Evolutionary conservation across 2,329 filamentous ascomycete species (phyloP), one percentile per base, ranked within the genome.

Genomic region (Aspergillus persii): DNA sequence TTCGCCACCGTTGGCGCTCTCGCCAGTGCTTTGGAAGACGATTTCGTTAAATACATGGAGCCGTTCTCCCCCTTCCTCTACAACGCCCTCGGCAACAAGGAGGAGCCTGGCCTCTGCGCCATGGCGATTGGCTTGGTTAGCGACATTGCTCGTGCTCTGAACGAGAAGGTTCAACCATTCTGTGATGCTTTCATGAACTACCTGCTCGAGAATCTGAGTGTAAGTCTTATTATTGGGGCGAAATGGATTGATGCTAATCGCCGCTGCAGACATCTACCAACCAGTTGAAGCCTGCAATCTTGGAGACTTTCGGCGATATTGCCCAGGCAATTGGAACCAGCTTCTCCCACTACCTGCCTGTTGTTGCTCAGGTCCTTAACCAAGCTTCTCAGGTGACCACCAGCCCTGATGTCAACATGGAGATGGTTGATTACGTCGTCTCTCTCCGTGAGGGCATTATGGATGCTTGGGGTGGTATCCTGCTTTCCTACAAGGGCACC

Each of bases 111-210:
- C 76, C 85, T 98, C 62, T 98, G 95, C 83, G 89, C 94, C 50
- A 96, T 98, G 88, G 94, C 95, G 69, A 97, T 99, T 76, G 95
- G 95, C 68, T 85, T 99, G 58, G 94, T 98, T 67, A 96, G 94
- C 76, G 95, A 99, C 74, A 95, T 99, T 69, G 94, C 92, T 54
- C 89, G 95, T 69, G 95, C 94, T 15, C 83, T 98, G 73, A 91
- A 92, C 74, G 89, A 92, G 73, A 90, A 90, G 75, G 91, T 94
- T 71, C 91, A 96, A 79, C 95, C 94, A 58, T 98, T 89, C 82
- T 99, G 95, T 78, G 95, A 99, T 71, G 86, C 88, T 66, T 97
- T 98, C 77, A 99, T 99, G 95, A 99, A 99, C 83, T 90, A 95
- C 74, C 83, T 99, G 59, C 85, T 99, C 63, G 93, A 92, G 81